These are phyloP conservation scores for Erodium moschatum DNA, from an alignment of 441 rosid species.

Conservation along the genomic window DNA sequence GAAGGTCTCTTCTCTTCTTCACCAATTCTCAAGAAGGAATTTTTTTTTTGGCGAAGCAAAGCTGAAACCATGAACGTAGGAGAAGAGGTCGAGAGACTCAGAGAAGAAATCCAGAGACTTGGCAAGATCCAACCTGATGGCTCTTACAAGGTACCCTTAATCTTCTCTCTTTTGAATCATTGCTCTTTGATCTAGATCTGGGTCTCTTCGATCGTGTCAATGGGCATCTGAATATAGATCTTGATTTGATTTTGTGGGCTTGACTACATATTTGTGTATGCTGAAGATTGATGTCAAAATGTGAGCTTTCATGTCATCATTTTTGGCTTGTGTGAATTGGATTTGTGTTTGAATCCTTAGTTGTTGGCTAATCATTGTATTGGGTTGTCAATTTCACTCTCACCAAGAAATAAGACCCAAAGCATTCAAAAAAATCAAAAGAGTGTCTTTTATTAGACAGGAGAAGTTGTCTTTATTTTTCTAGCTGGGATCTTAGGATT, in stretches of 20 bases:
- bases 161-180: background rate
- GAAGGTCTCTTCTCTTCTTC: background rate
- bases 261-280: constrained; percentile 1
- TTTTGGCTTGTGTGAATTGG: background rate
- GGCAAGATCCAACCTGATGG: constrained; percentile 77
- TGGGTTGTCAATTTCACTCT: background rate
- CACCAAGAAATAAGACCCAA: background rate
- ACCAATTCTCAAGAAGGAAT: background rate
- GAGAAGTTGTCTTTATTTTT: background rate
- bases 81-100: constrained; percentile 74
- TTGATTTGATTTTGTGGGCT: background rate
- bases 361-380: background rate
- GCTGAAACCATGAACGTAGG: constrained; percentile 63
- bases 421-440: background rate
- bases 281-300: background rate
- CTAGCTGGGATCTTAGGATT: background rate
- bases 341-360: background rate
- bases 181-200: background rate
- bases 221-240: constrained; percentile 2
- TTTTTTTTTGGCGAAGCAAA: background rate
- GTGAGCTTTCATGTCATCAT: background rate
- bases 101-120: constrained; percentile 75
- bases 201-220: background rate
- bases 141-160: constrained; percentile 59
- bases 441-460: background rate